phyloP scores from a whole-genome alignment of 2,329 filamentous ascomycete genomes.

The Penicillium sp. region DNA sequence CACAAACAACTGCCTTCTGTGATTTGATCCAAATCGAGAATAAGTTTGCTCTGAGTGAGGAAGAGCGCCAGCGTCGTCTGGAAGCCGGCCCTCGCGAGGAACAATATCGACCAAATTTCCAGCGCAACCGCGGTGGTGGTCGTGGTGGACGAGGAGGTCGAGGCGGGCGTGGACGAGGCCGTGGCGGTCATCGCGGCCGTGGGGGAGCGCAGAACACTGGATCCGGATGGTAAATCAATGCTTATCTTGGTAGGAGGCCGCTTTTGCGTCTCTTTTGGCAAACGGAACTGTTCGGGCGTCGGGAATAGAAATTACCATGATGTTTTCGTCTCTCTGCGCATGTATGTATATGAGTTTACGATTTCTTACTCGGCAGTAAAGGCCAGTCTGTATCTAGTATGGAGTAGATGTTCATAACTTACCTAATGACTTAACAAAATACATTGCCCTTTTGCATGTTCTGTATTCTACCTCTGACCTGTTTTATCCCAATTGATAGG shows the following conservation, averaged over 20 bases:
- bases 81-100: conserved; percentile 55
- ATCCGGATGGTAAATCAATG: not conserved
- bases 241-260: not conserved
- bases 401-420: no score
- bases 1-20: conserved; percentile 82
- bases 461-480: no score
- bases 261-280: not conserved
- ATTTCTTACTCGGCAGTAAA: not conserved
- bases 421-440: no score
- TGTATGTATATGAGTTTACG: not conserved
- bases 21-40: conserved; percentile 74
- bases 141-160: conserved; percentile 20
- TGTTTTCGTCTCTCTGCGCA: not conserved
- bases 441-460: no score
- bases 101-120: not conserved
- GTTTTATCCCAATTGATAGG: no score
- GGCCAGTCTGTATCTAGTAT: not conserved
- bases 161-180: conserved; percentile 20
- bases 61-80: conserved; percentile 64
- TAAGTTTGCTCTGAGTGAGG: conserved; percentile 68
- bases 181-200: conserved; percentile 16
- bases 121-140: conserved; percentile 21
- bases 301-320: not conserved
- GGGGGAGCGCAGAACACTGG: conserved; percentile 11
- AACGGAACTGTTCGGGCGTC: no score